These are phyloP conservation scores for Trametes hirsuta DNA, from an alignment of 1,284 basidiomycete genomes.

Conservation along the genomic window DNA sequence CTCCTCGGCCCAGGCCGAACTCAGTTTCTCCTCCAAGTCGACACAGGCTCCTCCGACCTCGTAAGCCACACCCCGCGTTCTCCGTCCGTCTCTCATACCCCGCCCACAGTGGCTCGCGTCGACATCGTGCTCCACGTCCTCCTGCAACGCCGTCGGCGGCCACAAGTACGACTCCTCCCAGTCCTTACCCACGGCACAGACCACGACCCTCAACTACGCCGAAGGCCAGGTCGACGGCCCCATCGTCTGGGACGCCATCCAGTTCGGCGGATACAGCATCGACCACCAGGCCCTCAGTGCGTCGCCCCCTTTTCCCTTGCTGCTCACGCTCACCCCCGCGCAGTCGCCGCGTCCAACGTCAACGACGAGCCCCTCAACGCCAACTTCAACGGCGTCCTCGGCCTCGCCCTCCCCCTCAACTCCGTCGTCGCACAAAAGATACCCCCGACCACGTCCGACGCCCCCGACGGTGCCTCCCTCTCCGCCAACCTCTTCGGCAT, in stretches of 20 bases:
- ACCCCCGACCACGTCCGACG: slow-evolving; percentile 47
- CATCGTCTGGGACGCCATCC: slow-evolving; percentile 66
- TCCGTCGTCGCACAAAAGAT: slow-evolving; percentile 28
- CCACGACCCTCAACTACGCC: slow-evolving; percentile 60
- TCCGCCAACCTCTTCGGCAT: slow-evolving; percentile 70
- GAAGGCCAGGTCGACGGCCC: slow-evolving; percentile 59
- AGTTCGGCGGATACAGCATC: slow-evolving; percentile 61
- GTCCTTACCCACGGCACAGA: slow-evolving; percentile 42
- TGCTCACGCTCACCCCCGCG: background rate
- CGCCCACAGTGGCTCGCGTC: slow-evolving; percentile 52
- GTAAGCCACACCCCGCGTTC: slow-evolving; percentile 41
- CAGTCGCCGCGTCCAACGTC: slow-evolving; percentile 59
- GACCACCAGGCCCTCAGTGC: slow-evolving; percentile 64
- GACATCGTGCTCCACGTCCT: slow-evolving; percentile 50
- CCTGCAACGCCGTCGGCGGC: slow-evolving; percentile 48
- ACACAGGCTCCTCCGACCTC: slow-evolving; percentile 77
- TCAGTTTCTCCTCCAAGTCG: slow-evolving; percentile 64
- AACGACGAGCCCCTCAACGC: too few species aligned
- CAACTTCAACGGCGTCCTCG: too few species aligned
- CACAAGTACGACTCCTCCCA: slow-evolving; percentile 56
- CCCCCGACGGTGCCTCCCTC: slow-evolving; percentile 64
- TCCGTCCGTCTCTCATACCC: background rate
- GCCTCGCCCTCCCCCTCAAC: too few species aligned
- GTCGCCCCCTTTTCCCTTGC: slow-evolving; percentile 21
- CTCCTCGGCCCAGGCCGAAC: slow-evolving; percentile 51